These are phyloP conservation scores for Rhizomucor miehei DNA, from an alignment of 371 early-diverging fungal genomes.

Conservation along the genomic window DNA sequence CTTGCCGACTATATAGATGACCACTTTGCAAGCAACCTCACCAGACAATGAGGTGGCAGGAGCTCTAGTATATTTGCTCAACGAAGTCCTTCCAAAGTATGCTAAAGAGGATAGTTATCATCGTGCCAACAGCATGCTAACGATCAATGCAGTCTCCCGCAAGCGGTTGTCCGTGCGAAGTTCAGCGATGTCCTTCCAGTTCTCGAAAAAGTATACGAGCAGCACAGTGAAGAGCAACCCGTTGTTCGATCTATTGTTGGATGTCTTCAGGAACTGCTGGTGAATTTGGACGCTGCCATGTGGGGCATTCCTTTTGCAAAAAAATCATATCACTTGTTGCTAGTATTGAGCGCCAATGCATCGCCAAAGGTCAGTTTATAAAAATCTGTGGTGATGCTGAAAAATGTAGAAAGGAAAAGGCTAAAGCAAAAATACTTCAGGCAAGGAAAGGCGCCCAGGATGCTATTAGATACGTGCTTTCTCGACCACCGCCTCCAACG, in stretches of 20 bases:
- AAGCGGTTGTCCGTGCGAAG: constrained; percentile 63
- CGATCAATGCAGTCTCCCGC: constrained; percentile 53
- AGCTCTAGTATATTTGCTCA: constrained; percentile 77
- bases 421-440: constrained; percentile 6
- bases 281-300: constrained; percentile 70
- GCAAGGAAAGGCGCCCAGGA: constrained; percentile 85
- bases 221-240: constrained; percentile 68
- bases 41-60: constrained; percentile 51
- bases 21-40: constrained; percentile 53
- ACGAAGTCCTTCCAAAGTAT: constrained; percentile 77
- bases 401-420: not conserved
- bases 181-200: constrained; percentile 59
- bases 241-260: constrained; percentile 71
- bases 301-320: constrained; percentile 73
- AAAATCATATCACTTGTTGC: constrained; percentile 69
- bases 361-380: constrained; percentile 75
- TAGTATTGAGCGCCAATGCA: constrained; percentile 75
- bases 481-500: constrained; percentile 73
- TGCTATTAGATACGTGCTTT: constrained; percentile 67
- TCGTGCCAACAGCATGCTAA: too few relatives aligned
- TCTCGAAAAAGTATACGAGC: constrained; percentile 56
- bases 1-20: constrained; percentile 76
- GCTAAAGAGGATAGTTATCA: constrained; percentile 15
- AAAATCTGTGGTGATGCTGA: not conserved
- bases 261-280: constrained; percentile 82